Percentiles rank a stretch among this genome's conserved stretches.
Conservation (phyloP, 352 stramenopile species). For the Phytophthora sp. region DNA sequence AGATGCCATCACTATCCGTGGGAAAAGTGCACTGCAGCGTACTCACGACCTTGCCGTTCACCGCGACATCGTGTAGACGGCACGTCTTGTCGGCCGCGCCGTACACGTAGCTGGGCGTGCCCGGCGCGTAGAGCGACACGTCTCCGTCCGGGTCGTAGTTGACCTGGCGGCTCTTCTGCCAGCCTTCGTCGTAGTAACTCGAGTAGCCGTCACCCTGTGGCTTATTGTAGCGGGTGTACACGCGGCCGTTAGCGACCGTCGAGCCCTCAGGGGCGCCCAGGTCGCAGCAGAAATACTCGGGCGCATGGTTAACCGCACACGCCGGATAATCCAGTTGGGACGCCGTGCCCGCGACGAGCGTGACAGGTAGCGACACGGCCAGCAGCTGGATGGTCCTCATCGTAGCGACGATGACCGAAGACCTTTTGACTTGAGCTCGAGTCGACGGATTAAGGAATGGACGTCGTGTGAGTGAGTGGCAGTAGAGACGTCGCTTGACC, state of each 20-base stretch:
- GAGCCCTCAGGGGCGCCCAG: conserved; percentile 40
- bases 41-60: conserved; percentile 34
- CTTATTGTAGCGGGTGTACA: conserved; percentile 73
- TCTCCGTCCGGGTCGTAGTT: conserved; percentile 57
- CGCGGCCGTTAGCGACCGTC: conserved; percentile 36
- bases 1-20: conserved; percentile 39
- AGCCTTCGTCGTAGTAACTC: conserved; percentile 72
- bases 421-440: conserved; percentile 26
- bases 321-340: conserved; percentile 63
- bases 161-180: conserved; percentile 65
- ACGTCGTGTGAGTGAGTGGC: conserved; percentile 5
- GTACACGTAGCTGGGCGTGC: conserved; percentile 67
- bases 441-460: conserved; percentile 36
- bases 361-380: conserved; percentile 25
- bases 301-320: conserved; percentile 64
- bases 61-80: conserved; percentile 45
- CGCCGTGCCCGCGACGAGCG: conserved; percentile 44
- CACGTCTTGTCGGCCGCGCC: conserved; percentile 52
- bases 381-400: conserved; percentile 18
- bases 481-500: conserved; percentile 2
- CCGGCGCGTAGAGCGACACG: conserved; percentile 64
- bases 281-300: conserved; percentile 67
- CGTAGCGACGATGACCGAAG: not conserved
- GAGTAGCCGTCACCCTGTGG: conserved; percentile 49
- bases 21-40: conserved; percentile 57